Evolutionary conservation across 805 yeast genomes (phyloP).

Genomic region (Tetrapisispora arboricola): DNA sequence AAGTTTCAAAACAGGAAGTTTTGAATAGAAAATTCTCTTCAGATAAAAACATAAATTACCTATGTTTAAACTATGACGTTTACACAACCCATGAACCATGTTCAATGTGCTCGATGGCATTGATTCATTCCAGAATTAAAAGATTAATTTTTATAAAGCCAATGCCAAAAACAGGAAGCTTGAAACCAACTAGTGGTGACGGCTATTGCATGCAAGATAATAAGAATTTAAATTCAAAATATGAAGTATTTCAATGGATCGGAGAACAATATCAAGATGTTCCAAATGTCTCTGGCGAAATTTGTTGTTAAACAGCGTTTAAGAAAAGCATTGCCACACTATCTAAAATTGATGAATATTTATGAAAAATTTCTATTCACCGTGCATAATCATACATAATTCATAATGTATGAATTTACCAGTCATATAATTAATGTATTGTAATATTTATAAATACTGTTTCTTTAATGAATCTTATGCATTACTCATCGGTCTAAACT

Average conservation of each 20-base stretch:
- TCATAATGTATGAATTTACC: too few species aligned
- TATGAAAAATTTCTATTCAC: too few species aligned
- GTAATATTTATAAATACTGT: too few species aligned
- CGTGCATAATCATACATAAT: too few species aligned
- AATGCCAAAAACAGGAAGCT: constrained; percentile 42
- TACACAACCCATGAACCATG: constrained; percentile 95
- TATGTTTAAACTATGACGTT: constrained; percentile 68
- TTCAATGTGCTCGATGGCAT: constrained; percentile 93
- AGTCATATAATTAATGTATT: too few species aligned
- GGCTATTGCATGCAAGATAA: constrained; percentile 68
- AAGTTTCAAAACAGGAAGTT: constrained; percentile 49
- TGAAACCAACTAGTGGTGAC: constrained; percentile 47
- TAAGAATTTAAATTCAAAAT: constrained; percentile 74
- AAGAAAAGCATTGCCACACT: background rate
- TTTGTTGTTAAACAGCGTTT: constrained; percentile 17
- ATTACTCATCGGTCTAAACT: too few species aligned
- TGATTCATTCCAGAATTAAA: constrained; percentile 78
- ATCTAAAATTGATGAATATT: too few species aligned
- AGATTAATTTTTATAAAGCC: constrained; percentile 52
- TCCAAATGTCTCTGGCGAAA: constrained; percentile 14
- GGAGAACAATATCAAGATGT: constrained; percentile 28
- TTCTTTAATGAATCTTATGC: too few species aligned
- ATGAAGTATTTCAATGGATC: constrained; percentile 70
- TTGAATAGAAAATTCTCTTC: constrained; percentile 25
- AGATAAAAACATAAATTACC: constrained; percentile 32